A percentile compares a stretch with the other conserved stretches of the same genome.
These are phyloP conservation scores for Uronychia setigera DNA, from an alignment of 73 alveolate species.

Conservation along the genomic window DNA sequence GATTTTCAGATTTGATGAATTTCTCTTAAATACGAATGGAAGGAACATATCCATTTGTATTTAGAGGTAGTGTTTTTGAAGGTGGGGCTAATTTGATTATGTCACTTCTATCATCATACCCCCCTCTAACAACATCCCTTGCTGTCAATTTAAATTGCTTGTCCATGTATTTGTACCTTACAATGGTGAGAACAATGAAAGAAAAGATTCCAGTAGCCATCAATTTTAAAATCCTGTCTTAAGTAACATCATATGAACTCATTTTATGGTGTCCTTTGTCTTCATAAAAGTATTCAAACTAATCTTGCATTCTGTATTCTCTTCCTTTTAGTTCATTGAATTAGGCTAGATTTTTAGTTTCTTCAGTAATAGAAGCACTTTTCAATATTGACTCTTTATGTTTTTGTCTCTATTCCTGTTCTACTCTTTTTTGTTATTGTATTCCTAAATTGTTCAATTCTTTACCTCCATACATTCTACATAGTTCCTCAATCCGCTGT, in stretches of 20 bases:
- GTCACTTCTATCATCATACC: not conserved
- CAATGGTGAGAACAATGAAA: not conserved
- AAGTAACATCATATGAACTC: not conserved
- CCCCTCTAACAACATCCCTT: not conserved
- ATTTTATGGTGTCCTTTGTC: not conserved
- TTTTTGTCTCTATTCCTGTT: not conserved
- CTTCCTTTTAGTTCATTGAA: not conserved
- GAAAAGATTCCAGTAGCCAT: not conserved
- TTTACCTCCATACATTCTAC: not conserved
- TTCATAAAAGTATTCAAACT: not conserved
- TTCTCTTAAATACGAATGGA: too few relatives aligned
- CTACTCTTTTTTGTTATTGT: not conserved
- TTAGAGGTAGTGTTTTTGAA: not conserved
- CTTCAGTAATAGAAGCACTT: not conserved
- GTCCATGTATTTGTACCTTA: not conserved
- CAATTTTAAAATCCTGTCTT: too few relatives aligned
- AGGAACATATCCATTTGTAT: too few relatives aligned
- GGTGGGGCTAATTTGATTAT: not conserved
- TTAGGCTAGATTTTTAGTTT: too few relatives aligned
- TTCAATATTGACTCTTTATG: not conserved
- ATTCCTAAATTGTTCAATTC: not conserved
- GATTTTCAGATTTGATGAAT: not conserved
- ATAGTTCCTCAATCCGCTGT: not conserved
- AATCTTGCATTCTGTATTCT: not conserved
- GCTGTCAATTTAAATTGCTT: not conserved